These are phyloP conservation scores for Mycena olivaceomarginata DNA, from an alignment of 768 basidiomycete species.

Conservation along the genomic window DNA sequence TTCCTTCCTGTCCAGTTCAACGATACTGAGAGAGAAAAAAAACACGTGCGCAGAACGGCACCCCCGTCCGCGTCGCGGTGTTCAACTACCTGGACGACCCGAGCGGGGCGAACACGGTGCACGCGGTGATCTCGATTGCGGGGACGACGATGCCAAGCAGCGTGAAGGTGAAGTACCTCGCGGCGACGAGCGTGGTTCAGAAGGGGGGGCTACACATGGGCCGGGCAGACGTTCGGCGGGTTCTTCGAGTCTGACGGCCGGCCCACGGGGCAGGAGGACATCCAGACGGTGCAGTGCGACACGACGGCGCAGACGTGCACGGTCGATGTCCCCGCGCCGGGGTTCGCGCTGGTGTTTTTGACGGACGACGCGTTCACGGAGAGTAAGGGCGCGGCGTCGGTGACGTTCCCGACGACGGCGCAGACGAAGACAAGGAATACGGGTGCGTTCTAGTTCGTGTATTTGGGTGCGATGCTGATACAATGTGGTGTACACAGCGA, in stretches of 20 bases:
- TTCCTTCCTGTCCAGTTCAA: too few relatives aligned
- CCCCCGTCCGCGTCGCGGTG: conserved; percentile 56
- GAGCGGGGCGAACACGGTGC: too few relatives aligned
- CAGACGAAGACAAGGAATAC: neutral
- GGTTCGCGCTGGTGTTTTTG: too few relatives aligned
- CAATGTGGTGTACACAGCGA: neutral
- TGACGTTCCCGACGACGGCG: conserved; percentile 13
- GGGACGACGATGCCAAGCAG: too few relatives aligned
- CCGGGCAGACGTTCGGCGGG: too few relatives aligned
- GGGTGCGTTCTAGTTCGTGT: neutral
- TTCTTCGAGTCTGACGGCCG: neutral
- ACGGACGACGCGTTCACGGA: conserved; percentile 45
- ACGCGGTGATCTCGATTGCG: too few relatives aligned
- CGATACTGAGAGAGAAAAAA: too few relatives aligned
- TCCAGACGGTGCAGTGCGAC: neutral
- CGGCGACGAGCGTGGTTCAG: too few relatives aligned
- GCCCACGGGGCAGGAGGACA: neutral
- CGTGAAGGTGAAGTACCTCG: neutral
- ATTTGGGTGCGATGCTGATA: neutral
- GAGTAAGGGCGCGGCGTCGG: conserved; percentile 15
- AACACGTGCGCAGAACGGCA: conserved; percentile 17
- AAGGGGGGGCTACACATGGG: too few relatives aligned
- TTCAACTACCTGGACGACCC: too few relatives aligned
- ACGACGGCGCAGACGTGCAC: neutral
- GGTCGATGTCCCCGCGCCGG: too few relatives aligned